Evolutionary conservation across 192 early-diverging fungal genomes (phyloP), one percentile per base, ranked within the genome.

Genomic region (Mortierella claussenii): DNA sequence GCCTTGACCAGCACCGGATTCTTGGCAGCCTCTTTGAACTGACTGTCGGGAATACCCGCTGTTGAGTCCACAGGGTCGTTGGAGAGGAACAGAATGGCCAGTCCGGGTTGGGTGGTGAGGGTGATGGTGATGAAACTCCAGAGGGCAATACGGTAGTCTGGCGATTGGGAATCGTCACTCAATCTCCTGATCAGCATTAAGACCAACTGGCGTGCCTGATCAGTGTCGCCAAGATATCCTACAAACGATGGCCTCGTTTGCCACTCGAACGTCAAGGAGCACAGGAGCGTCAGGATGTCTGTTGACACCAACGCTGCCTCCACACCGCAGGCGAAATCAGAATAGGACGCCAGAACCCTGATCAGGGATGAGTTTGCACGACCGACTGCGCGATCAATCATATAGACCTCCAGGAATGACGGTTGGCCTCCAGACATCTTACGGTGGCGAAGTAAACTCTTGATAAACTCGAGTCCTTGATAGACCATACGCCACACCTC

Each of bases 81-180:
- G 31, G 79, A 54, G 51, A 79, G 30, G 54, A 80, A 73, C 12
- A 82, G 40, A 37, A 78, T 65, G 1, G 75, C 76, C 3, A 87
- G 54, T 21, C 80, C 82, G 10, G 82, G 69, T 27, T 85, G 83
- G 0, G 67, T 76, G 28, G 82, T 69, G n/a, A 83, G 30, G 8
- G 81, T 50, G 36, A 81, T 56, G 24, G 80, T 80, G 43, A 87
- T 73, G 12, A 87, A 74, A 33, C 79, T 78, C 80, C 84, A 83
- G 13, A 85, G 80, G 2, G 82, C 75, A 28, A 74, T 68, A 27
- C 70, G 76, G 26, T 79, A 69, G 24, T 51, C 43, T 11, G 51
- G 13, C 4, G 34, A 20, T 21, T 69, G 64, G 26, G 12, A 24
- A 36, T 79, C 74, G 33, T 68, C 55, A n/a, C 33, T 34, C 31